These are phyloP conservation scores for Metarhizium guizhouense DNA, from an alignment of 2,329 filamentous ascomycete genomes.

Conservation along the genomic window DNA sequence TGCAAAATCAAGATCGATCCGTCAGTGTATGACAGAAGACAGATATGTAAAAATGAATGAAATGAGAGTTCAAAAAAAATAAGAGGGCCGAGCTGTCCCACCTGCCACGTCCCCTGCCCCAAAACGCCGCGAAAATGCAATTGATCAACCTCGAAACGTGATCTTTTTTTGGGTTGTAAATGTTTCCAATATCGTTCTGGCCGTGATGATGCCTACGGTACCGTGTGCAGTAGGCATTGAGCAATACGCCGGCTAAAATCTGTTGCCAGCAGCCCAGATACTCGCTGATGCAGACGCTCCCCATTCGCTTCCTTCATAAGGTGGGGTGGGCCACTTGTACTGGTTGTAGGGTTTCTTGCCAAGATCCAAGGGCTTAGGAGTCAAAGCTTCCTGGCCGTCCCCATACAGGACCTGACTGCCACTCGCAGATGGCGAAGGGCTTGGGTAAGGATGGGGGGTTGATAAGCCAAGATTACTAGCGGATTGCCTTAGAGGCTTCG, in stretches of 20 bases:
- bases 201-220: conserved; percentile 13
- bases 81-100: conserved; percentile 14
- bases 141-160: conserved; percentile 9
- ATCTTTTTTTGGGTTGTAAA: conserved; percentile 7
- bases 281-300: conserved; percentile 72
- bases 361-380: conserved; percentile 64
- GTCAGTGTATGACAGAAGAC: neutral
- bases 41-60: neutral
- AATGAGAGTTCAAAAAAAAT: neutral
- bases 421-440: conserved; percentile 70
- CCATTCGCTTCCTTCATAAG: conserved; percentile 92
- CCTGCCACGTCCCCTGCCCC: neutral
- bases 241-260: conserved; percentile 34
- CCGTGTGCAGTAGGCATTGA: neutral
- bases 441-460: conserved; percentile 47
- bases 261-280: conserved; percentile 65
- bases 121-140: conserved; percentile 7
- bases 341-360: conserved; percentile 44
- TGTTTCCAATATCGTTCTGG: conserved; percentile 5
- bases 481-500: conserved; percentile 47
- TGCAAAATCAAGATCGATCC: neutral
- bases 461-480: conserved; percentile 52
- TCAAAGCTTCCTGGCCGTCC: conserved; percentile 50
- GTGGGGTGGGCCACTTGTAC: conserved; percentile 87
- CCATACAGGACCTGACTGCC: conserved; percentile 68